Evolutionary conservation across 164 flowering plant species (phyloP).

Genomic region (Aristolochia fimbriata): DNA sequence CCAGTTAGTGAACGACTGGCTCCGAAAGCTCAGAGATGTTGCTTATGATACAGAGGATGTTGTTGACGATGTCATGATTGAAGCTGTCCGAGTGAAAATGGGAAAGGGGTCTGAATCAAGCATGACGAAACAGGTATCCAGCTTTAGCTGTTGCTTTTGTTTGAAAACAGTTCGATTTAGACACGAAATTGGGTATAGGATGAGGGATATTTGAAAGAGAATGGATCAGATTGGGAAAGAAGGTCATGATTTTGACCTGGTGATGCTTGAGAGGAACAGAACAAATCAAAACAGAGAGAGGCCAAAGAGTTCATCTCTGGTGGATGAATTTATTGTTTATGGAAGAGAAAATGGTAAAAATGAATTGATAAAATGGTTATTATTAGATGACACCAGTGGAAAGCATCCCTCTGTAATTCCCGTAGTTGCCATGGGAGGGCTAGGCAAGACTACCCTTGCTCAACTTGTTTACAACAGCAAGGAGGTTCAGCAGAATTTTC

Average conservation of each 20-base stretch:
- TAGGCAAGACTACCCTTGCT: constrained; percentile 14
- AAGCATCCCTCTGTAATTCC: neutral
- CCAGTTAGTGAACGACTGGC: constrained; percentile 1
- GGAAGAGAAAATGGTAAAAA: constrained; percentile 5
- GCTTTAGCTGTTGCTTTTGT: neutral
- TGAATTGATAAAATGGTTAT: neutral
- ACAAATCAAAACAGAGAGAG: neutral
- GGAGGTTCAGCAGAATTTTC: neutral
- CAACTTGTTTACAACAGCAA: constrained; percentile 3
- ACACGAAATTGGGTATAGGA: neutral
- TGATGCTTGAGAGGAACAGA: neutral
- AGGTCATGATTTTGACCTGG: neutral
- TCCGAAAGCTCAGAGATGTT: constrained; percentile 5
- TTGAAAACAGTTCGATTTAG: neutral
- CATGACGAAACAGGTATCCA: too few species aligned
- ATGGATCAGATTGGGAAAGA: constrained; percentile 5
- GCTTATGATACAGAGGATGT: constrained; percentile 5
- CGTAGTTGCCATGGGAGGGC: constrained; percentile 9
- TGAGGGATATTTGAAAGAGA: constrained; percentile 1
- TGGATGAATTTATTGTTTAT: constrained; percentile 1
- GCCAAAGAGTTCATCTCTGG: neutral
- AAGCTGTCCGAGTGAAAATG: neutral
- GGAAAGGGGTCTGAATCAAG: too few species aligned
- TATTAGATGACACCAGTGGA: neutral
- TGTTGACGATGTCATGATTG: constrained; percentile 1